Conservation (phyloP, 1,139 yeast species). For the Yamadazyma songkhlaensis region DNA sequence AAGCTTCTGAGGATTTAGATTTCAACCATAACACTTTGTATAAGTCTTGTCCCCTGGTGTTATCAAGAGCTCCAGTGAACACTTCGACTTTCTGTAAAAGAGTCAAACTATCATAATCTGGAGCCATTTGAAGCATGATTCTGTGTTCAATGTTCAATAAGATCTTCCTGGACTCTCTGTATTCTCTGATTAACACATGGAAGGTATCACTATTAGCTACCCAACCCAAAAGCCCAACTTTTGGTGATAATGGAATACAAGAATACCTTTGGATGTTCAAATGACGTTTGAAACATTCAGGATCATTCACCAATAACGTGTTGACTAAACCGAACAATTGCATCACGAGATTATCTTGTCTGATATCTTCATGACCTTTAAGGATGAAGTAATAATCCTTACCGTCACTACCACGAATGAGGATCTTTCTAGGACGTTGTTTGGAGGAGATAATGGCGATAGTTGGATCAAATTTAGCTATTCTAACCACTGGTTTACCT, state of each 20-base stretch:
- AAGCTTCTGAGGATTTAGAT: constrained; percentile 92
- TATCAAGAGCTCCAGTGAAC: constrained; percentile 91
- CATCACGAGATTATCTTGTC: constrained; percentile 98
- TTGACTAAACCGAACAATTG: constrained; percentile 95
- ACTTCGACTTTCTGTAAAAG: constrained; percentile 92
- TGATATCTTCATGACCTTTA: constrained; percentile 97
- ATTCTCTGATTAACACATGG: constrained; percentile 89
- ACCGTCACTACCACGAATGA: constrained; percentile 87
- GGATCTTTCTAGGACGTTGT: constrained; percentile 87
- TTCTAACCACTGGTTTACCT: constrained; percentile 74
- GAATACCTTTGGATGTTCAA: constrained; percentile 88
- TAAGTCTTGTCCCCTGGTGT: constrained; percentile 93
- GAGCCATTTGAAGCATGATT: constrained; percentile 97
- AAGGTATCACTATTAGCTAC: constrained; percentile 96
- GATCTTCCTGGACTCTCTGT: constrained; percentile 88
- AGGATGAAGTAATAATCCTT: constrained; percentile 75
- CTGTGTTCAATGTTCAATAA: constrained; percentile 90
- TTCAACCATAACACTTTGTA: constrained; percentile 95
- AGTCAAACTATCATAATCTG: constrained; percentile 89
- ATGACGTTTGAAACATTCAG: constrained; percentile 95
- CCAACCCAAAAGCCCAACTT: constrained; percentile 96
- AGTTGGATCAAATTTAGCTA: constrained; percentile 74
- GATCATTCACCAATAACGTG: constrained; percentile 81
- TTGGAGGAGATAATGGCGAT: constrained; percentile 91
- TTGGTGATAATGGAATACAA: constrained; percentile 94